Evolutionary conservation across 208 protist genomes (phyloP).

Genomic region (Crithidia bombi): DNA sequence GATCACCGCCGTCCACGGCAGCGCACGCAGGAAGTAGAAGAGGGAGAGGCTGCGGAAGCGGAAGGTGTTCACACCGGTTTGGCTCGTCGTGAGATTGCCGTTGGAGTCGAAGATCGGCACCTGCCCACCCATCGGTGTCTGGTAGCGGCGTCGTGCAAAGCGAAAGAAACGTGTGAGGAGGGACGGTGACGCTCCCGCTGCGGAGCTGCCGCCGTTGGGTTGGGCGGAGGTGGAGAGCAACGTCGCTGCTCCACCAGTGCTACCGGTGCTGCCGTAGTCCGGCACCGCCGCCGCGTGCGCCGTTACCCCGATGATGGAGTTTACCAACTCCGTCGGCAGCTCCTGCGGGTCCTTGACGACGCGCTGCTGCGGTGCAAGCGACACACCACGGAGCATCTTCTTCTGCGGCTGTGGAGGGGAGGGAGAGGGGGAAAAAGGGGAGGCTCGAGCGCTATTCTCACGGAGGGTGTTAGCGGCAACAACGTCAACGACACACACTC

Average conservation of each 20-base stretch:
- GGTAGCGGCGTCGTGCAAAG: conserved; percentile 8
- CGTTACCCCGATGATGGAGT: conserved; percentile 24
- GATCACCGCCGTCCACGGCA: conserved; percentile 60
- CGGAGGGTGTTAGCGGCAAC: too few relatives aligned
- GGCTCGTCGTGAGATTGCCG: conserved; percentile 56
- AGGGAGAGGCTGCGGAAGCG: conserved; percentile 66
- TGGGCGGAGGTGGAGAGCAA: conserved; percentile 16
- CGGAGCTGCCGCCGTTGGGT: not conserved
- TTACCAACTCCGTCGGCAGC: conserved; percentile 43
- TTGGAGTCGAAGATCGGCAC: conserved; percentile 77
- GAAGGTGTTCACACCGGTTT: conserved; percentile 73
- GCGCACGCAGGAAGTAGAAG: conserved; percentile 73
- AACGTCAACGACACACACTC: not conserved
- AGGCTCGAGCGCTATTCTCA: too few relatives aligned
- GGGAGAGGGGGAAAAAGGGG: too few relatives aligned
- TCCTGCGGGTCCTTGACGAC: conserved; percentile 25
- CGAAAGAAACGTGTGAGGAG: conserved; percentile 18
- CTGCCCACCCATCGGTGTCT: conserved; percentile 11
- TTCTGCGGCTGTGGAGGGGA: not conserved
- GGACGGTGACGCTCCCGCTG: not conserved
- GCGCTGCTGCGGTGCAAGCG: conserved; percentile 39
- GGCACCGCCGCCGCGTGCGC: not conserved
- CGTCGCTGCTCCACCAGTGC: not conserved
- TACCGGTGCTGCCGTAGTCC: conserved; percentile 25
- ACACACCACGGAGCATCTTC: conserved; percentile 56